Evolutionary conservation across 2,329 filamentous ascomycete species (phyloP).

Genomic region (Pyrenochaeta sp.): DNA sequence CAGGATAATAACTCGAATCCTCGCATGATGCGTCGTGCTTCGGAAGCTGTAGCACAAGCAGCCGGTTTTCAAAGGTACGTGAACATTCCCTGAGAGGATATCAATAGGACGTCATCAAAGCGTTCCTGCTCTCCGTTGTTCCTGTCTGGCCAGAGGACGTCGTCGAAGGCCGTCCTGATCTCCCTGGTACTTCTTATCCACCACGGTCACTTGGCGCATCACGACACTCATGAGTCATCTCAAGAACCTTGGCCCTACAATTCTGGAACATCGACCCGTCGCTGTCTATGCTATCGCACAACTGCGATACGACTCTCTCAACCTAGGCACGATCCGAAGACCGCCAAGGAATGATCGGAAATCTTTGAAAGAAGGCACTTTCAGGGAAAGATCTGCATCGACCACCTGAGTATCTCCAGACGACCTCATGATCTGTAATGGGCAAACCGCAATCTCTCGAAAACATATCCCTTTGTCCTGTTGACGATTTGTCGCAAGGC

Average conservation of each 20-base stretch:
- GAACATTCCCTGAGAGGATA: slow-evolving; percentile 1
- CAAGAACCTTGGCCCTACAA: neutral
- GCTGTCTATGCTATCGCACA: neutral
- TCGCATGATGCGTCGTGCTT: slow-evolving; percentile 44
- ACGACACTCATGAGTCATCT: neutral
- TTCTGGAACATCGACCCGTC: neutral
- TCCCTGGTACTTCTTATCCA: neutral
- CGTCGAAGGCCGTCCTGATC: neutral
- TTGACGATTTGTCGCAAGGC: neutral
- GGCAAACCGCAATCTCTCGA: neutral
- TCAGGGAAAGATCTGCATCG: slow-evolving; percentile 31
- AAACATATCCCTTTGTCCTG: neutral
- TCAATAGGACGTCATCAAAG: neutral
- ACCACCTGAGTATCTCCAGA: neutral
- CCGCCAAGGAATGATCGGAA: slow-evolving; percentile 27
- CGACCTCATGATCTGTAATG: neutral
- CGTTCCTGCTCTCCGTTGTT: neutral
- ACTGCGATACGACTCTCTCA: neutral
- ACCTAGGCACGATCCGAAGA: slow-evolving; percentile 13
- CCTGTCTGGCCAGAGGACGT: neutral
- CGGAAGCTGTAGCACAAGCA: slow-evolving; percentile 42
- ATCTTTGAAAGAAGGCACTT: slow-evolving; percentile 26
- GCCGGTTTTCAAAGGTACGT: slow-evolving; percentile 42
- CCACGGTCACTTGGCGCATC: neutral
- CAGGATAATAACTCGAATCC: slow-evolving; percentile 32